Percentiles rank a stretch among this genome's conserved stretches.
Evolutionary conservation across 75 land plant species (phyloP).

Genomic region (Cunninghamia lanceolata): DNA sequence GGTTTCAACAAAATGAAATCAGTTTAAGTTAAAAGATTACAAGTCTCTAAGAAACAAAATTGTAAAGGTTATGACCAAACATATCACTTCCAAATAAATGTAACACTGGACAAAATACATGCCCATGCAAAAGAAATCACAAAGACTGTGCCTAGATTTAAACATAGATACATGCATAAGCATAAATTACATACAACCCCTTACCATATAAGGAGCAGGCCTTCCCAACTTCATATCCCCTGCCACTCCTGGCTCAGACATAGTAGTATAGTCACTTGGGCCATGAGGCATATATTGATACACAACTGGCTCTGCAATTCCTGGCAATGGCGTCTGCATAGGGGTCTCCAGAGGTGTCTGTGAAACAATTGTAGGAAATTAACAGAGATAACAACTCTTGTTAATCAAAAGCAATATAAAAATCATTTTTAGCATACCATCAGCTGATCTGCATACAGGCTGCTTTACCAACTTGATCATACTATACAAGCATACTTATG

Average conservation of each 20-base stretch:
- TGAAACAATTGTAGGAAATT: not conserved
- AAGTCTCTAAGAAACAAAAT: not conserved
- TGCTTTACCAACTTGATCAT: not conserved
- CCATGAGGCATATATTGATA: constrained; percentile 72
- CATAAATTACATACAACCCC: not conserved
- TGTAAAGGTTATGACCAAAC: not conserved
- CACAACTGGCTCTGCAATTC: constrained; percentile 47
- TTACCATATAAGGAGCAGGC: constrained; percentile 83
- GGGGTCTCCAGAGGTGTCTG: constrained; percentile 66
- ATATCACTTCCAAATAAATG: constrained; percentile 3
- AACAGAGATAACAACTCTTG: not conserved
- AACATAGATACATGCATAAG: not conserved
- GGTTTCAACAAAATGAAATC: not conserved
- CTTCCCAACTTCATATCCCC: constrained; percentile 59
- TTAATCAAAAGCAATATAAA: not conserved
- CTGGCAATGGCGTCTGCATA: constrained; percentile 66
- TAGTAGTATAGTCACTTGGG: constrained; percentile 41
- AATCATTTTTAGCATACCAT: not conserved
- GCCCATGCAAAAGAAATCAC: not conserved
- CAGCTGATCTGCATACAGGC: not conserved
- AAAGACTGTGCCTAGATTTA: not conserved
- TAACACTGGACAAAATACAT: not conserved
- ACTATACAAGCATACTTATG: not conserved
- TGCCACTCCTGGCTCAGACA: constrained; percentile 32
- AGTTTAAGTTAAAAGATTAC: not conserved